phyloP scores from a whole-genome alignment of 768 basidiomycete species.

The Floccularia luteovirens region DNA sequence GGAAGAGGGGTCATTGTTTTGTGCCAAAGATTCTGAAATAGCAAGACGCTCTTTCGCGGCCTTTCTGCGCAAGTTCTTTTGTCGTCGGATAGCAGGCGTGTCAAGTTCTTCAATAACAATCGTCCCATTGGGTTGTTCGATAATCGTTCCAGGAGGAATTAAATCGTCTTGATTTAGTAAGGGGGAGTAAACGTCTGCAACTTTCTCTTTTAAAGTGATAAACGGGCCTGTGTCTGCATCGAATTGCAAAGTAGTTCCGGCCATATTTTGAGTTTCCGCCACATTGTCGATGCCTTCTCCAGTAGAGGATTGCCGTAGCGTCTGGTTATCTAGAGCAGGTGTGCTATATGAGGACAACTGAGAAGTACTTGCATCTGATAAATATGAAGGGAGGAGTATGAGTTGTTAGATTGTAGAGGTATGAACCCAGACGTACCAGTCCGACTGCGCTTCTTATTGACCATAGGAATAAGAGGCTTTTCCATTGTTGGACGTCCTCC shows the following conservation, averaged over 20 bases:
- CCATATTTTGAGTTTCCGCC: too few relatives aligned
- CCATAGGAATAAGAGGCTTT: slow-evolving; percentile 32
- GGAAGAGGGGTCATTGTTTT: background rate
- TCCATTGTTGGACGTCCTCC: slow-evolving; percentile 46
- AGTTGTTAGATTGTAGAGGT: slow-evolving; percentile 6
- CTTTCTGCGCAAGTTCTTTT: slow-evolving; percentile 44
- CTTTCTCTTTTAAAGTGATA: slow-evolving; percentile 2
- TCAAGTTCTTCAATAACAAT: slow-evolving; percentile 68
- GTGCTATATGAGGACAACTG: slow-evolving; percentile 40
- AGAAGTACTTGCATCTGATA: slow-evolving; percentile 29
- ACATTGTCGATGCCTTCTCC: background rate
- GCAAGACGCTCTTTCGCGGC: slow-evolving; percentile 22
- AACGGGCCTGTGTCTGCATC: background rate
- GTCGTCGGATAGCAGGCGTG: slow-evolving; percentile 58
- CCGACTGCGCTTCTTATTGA: slow-evolving; percentile 49
- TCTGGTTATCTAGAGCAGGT: slow-evolving; percentile 37
- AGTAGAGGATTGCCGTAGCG: slow-evolving; percentile 15
- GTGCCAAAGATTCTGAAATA: background rate
- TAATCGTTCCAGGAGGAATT: slow-evolving; percentile 9
- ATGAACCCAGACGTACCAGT: slow-evolving; percentile 27
- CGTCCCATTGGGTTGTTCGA: slow-evolving; percentile 31
- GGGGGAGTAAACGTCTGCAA: slow-evolving; percentile 10
- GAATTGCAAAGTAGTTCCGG: background rate
- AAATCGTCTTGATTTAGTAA: slow-evolving; percentile 6
- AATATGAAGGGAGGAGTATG: background rate